Evolutionary conservation across 352 stramenopile genomes (phyloP).

Genomic region (Phytophthora uliginosa): DNA sequence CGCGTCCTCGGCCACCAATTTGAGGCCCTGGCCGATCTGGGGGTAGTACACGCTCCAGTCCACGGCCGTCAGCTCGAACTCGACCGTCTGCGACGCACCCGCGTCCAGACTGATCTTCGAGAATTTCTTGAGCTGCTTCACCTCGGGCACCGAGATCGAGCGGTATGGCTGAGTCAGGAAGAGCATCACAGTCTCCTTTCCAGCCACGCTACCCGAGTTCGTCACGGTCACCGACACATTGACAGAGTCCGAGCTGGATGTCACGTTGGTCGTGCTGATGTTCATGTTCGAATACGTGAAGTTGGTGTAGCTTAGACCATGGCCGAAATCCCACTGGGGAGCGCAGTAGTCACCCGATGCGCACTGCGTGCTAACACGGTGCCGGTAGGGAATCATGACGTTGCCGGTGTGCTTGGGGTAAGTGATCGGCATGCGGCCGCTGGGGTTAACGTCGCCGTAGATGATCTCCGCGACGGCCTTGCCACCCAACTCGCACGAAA

Average conservation of each 20-base stretch:
- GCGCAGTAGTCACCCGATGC: background rate
- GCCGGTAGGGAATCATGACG: background rate
- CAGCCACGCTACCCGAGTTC: conserved; percentile 60
- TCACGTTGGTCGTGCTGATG: background rate
- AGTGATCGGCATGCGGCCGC: background rate
- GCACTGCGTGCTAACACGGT: background rate
- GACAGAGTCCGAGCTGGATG: background rate
- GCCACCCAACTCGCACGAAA: background rate
- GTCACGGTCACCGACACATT: conserved; percentile 2
- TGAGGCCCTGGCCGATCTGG: background rate
- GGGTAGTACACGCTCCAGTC: conserved; percentile 5
- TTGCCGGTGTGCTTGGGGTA: background rate
- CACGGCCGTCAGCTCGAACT: background rate
- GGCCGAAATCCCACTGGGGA: background rate
- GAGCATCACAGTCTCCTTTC: conserved; percentile 81
- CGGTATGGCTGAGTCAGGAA: conserved; percentile 78
- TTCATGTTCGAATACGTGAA: background rate
- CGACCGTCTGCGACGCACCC: background rate
- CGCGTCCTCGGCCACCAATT: background rate
- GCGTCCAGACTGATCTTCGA: conserved; percentile 43
- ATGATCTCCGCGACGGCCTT: background rate
- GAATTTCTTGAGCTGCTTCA: conserved; percentile 87
- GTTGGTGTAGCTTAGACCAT: background rate
- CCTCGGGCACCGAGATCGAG: conserved; percentile 66
- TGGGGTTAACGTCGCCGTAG: background rate